These are phyloP conservation scores for Quaeritorhiza haematococci DNA, from an alignment of 371 early-diverging fungal genomes.

Conservation along the genomic window DNA sequence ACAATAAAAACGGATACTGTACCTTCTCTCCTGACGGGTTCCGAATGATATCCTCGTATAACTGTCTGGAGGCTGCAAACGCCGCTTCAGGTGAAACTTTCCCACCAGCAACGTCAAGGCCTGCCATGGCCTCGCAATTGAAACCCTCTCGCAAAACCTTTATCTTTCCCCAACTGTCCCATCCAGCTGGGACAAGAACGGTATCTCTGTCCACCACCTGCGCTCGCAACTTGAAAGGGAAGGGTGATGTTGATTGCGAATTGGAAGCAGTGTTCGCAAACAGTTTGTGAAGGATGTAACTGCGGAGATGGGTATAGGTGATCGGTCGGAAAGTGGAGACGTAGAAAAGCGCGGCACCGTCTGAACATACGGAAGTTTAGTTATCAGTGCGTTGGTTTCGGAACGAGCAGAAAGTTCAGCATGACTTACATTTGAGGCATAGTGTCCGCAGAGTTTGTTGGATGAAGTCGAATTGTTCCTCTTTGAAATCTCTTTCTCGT, in stretches of 20 bases:
- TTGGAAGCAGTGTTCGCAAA: slow-evolving; percentile 9
- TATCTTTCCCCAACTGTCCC: slow-evolving; percentile 89
- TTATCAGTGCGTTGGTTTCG: not conserved
- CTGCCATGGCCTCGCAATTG: slow-evolving; percentile 26
- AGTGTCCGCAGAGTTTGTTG: slow-evolving; percentile 87
- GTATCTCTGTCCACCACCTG: slow-evolving; percentile 83
- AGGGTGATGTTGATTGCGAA: slow-evolving; percentile 17
- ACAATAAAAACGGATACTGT: not conserved
- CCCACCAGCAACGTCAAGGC: slow-evolving; percentile 3
- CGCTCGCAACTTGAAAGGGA: slow-evolving; percentile 60
- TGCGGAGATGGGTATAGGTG: slow-evolving; percentile 69
- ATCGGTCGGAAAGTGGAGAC: slow-evolving; percentile 75
- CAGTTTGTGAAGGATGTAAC: slow-evolving; percentile 79
- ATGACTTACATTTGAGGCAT: slow-evolving; percentile 78
- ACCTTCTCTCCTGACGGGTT: slow-evolving; percentile 19
- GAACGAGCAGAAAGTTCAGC: not conserved
- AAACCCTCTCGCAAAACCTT: slow-evolving; percentile 69
- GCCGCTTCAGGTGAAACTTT: not conserved
- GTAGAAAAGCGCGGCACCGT: slow-evolving; percentile 88
- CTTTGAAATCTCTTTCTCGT: slow-evolving; percentile 78
- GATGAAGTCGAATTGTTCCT: slow-evolving; percentile 91
- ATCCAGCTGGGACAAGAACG: slow-evolving; percentile 84
- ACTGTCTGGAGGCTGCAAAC: slow-evolving; percentile 4
- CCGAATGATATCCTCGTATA: slow-evolving; percentile 39
- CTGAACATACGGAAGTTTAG: slow-evolving; percentile 36